Evolutionary conservation across 257 asterid species (phyloP).

Genomic region (Haberlea rhodopensis): DNA sequence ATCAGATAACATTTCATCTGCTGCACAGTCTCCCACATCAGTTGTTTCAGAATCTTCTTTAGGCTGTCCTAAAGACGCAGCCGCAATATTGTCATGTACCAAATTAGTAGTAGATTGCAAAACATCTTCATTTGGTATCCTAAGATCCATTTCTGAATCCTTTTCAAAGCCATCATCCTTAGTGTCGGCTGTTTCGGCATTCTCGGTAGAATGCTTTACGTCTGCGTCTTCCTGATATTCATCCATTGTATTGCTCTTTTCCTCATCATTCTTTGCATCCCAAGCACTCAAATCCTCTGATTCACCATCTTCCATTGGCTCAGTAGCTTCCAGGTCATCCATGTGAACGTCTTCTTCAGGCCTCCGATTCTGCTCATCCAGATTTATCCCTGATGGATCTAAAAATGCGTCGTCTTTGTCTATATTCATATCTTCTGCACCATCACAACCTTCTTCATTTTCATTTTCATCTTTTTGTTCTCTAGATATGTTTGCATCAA

Average conservation of each 20-base stretch:
- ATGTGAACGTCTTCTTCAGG: conserved; percentile 42
- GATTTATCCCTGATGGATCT: conserved; percentile 70
- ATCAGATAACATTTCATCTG: conserved; percentile 47
- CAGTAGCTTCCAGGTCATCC: conserved; percentile 51
- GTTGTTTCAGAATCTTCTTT: conserved; percentile 36
- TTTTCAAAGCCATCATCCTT: conserved; percentile 45
- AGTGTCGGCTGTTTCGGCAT: conserved; percentile 35
- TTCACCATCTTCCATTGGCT: conserved; percentile 57
- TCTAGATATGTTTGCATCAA: conserved; percentile 37
- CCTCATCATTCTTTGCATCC: conserved; percentile 44
- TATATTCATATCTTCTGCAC: conserved; percentile 54
- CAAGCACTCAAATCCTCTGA: conserved; percentile 41
- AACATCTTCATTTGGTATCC: conserved; percentile 35
- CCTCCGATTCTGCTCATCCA: conserved; percentile 43
- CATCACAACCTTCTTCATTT: conserved; percentile 44
- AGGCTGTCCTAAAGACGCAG: conserved; percentile 43
- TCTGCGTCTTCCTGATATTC: conserved; percentile 49
- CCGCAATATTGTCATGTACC: conserved; percentile 31
- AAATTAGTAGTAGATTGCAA: conserved; percentile 37
- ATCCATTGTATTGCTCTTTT: conserved; percentile 27
- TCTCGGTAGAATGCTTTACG: conserved; percentile 38
- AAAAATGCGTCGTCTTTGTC: conserved; percentile 59
- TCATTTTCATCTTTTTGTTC: conserved; percentile 43
- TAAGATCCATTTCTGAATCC: conserved; percentile 37
- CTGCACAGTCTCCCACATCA: conserved; percentile 45